phyloP scores from a whole-genome alignment of 169 alveolate genomes.

The Condylostoma magnum region DNA sequence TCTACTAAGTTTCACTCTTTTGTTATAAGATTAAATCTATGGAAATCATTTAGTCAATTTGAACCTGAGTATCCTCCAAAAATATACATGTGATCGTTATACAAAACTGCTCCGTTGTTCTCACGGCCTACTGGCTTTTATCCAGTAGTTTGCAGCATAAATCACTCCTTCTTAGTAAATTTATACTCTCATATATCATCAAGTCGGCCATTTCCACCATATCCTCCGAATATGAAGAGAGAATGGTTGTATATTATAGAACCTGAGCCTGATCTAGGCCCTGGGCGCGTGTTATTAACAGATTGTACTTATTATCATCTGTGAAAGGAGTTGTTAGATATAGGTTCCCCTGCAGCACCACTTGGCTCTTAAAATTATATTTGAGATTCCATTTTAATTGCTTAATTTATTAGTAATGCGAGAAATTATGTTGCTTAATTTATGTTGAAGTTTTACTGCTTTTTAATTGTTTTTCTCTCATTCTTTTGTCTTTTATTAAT shows the following conservation, averaged over 20 bases:
- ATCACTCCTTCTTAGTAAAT: slow-evolving; percentile 36
- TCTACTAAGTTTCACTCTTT: slow-evolving; percentile 47
- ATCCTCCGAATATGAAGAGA: slow-evolving; percentile 49
- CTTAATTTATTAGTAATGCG: too few relatives aligned
- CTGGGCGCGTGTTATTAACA: background rate
- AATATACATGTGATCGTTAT: slow-evolving; percentile 74
- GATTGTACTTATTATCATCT: background rate
- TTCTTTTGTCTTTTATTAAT: too few relatives aligned
- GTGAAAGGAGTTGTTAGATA: background rate
- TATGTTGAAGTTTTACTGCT: too few relatives aligned
- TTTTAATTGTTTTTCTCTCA: too few relatives aligned
- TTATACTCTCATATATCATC: slow-evolving; percentile 41
- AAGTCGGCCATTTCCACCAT: slow-evolving; percentile 47
- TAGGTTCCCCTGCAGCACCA: background rate
- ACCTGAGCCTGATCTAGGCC: slow-evolving; percentile 29
- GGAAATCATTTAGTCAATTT: slow-evolving; percentile 82
- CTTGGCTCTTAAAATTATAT: too few relatives aligned
- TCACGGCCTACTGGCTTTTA: slow-evolving; percentile 61
- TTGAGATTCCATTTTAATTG: too few relatives aligned
- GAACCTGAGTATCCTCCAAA: slow-evolving; percentile 88
- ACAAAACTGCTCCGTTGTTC: slow-evolving; percentile 79
- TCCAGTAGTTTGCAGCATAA: slow-evolving; percentile 35
- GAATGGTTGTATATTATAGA: slow-evolving; percentile 23
- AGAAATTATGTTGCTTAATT: too few relatives aligned
- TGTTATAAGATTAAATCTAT: slow-evolving; percentile 66